Conservation (phyloP, 768 basidiomycete species). For the Lactarius quietus region DNA sequence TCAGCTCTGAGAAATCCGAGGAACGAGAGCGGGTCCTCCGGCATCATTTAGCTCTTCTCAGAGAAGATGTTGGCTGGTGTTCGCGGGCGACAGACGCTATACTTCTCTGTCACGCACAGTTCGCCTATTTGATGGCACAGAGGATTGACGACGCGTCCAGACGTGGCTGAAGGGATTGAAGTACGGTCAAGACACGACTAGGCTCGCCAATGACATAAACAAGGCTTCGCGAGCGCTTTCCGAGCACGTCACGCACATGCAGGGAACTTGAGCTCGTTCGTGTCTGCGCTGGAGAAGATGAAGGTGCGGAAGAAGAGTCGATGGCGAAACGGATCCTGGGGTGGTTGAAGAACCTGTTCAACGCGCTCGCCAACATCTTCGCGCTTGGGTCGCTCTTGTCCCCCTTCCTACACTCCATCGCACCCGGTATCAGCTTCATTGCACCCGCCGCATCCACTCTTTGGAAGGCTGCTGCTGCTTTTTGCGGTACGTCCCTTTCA, state of each 20-base stretch:
- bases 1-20: constrained; percentile 1
- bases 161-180: constrained; percentile 9
- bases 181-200: constrained; percentile 9
- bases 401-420: constrained; percentile 6
- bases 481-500: constrained; percentile 13
- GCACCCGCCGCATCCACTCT: constrained; percentile 7
- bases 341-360: constrained; percentile 15
- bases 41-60: background rate
- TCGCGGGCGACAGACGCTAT: constrained; percentile 12
- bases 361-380: constrained; percentile 8
- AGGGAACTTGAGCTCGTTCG: constrained; percentile 6
- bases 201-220: constrained; percentile 18
- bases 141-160: constrained; percentile 12
- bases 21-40: constrained; percentile 1
- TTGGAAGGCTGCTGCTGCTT: background rate
- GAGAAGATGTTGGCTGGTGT: constrained; percentile 9
- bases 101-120: constrained; percentile 12
- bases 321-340: constrained; percentile 1
- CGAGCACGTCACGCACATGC: background rate
- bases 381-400: background rate
- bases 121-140: constrained; percentile 14
- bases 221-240: constrained; percentile 4
- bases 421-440: background rate
- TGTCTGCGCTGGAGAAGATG: constrained; percentile 13
- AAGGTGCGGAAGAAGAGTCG: constrained; percentile 7